phyloP scores from a whole-genome alignment of 1,139 yeast genomes.

The Pichia sp. region DNA sequence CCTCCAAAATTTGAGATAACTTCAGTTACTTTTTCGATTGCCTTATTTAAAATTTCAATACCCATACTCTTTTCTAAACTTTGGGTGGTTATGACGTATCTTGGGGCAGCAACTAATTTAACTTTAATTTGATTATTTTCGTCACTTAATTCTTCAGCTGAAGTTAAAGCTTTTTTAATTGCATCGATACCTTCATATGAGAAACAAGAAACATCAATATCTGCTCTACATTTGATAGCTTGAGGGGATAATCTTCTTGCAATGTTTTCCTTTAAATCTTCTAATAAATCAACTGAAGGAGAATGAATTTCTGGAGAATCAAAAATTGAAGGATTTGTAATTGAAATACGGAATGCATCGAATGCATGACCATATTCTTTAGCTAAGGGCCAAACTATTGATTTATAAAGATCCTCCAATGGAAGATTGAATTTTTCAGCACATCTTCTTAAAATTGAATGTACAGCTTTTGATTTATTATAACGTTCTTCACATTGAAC shows the following conservation, averaged over 20 bases:
- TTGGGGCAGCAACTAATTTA: slow-evolving; percentile 95
- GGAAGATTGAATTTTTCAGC: slow-evolving; percentile 93
- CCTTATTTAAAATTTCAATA: slow-evolving; percentile 66
- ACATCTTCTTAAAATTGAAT: slow-evolving; percentile 94
- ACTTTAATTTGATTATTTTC: slow-evolving; percentile 85
- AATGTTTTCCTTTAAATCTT: slow-evolving; percentile 78
- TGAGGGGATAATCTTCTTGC: slow-evolving; percentile 95
- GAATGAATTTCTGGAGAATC: slow-evolving; percentile 45
- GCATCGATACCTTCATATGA: slow-evolving; percentile 98
- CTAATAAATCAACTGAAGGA: slow-evolving; percentile 66
- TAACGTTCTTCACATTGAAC: slow-evolving; percentile 96
- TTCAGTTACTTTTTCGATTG: slow-evolving; percentile 69
- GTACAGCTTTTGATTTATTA: slow-evolving; percentile 95
- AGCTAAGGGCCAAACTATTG: slow-evolving; percentile 96
- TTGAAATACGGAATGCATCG: slow-evolving; percentile 94
- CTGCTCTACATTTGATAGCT: slow-evolving; percentile 96
- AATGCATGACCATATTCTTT: slow-evolving; percentile 94
- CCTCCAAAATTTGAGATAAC: slow-evolving; percentile 76
- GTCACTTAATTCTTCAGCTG: slow-evolving; percentile 80
- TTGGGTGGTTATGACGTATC: slow-evolving; percentile 88
- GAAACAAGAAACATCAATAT: slow-evolving; percentile 94
- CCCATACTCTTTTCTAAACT: slow-evolving; percentile 91
- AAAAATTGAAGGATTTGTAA: slow-evolving; percentile 85
- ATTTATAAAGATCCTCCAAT: slow-evolving; percentile 76
- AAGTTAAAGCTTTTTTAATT: slow-evolving; percentile 77